Evolutionary conservation across 2,329 filamentous ascomycete genomes (phyloP).

Genomic region (Incumbomyces delicatus): DNA sequence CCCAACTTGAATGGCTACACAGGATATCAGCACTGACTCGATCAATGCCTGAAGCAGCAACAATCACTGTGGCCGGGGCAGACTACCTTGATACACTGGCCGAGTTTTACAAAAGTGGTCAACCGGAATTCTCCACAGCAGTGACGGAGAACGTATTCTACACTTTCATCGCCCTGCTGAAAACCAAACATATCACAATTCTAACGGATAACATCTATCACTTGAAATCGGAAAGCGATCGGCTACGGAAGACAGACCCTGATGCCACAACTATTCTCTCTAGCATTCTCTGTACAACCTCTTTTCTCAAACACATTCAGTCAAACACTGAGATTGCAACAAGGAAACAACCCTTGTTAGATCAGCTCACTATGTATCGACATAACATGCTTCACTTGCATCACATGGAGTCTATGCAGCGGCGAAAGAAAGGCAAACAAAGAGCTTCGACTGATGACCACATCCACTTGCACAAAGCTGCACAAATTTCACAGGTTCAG

Average conservation of each 20-base stretch:
- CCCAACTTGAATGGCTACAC: conserved; percentile 23
- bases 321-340: conserved; percentile 24
- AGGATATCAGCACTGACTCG: conserved; percentile 32
- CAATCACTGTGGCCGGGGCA: conserved; percentile 68
- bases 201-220: conserved; percentile 76
- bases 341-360: conserved; percentile 33
- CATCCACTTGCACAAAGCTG: conserved; percentile 72
- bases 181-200: conserved; percentile 60
- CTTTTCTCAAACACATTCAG: conserved; percentile 47
- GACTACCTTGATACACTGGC: conserved; percentile 73
- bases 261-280: conserved; percentile 56
- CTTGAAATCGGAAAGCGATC: conserved; percentile 61
- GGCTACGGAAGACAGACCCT: conserved; percentile 38
- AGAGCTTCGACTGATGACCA: conserved; percentile 31
- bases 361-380: conserved; percentile 31
- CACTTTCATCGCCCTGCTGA: conserved; percentile 60
- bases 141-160: conserved; percentile 68
- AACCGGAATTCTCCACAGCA: conserved; percentile 52
- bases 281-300: conserved; percentile 71
- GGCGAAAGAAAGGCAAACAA: conserved; percentile 33
- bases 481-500: conserved; percentile 78
- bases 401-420: conserved; percentile 28
- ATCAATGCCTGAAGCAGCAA: conserved; percentile 35
- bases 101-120: neutral
- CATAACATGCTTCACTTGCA: conserved; percentile 30